Evolutionary conservation across 177 flowering plant species (phyloP), one percentile per base, ranked within the genome.

Genomic region (Vitis hybrid): DNA sequence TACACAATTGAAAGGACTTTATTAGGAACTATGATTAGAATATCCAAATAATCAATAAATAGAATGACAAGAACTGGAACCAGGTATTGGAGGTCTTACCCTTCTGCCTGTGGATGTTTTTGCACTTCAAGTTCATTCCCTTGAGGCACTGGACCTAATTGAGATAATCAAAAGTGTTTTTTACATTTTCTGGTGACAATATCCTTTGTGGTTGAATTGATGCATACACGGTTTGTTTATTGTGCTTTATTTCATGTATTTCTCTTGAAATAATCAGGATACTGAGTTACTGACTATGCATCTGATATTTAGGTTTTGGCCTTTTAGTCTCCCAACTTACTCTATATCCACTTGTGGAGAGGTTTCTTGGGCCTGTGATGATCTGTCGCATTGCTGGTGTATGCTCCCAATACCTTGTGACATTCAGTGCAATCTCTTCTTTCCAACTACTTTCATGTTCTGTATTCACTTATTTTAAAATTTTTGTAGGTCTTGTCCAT

Each of bases 281-380:
- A 3, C 3, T 16, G 53, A 6, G 7, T 49, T n/a, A 15, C 66
- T n/a, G 20, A 45, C 18, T 15, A 7, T 12, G 45, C 48, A 63
- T 45, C 12, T 63, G 0, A 10, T 11, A 39, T 55, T 52, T 10
- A 75, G 79, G 79, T 19, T 20, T 72, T 45, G 70, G 79, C 34
- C 68, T 76, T 31, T 34, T 76, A 12, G 52, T 76, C 18, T 72
- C 68, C 50, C 73, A 72, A 65, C 61, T 72, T 52, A 50, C 65
- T 16, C 48, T 72, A 14, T 76, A 76, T 57, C 67, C 79, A 31
- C 22, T 15, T 11, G 62, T 61, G n/a, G 79, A 72, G 67, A 76
- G 49, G 49, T 45, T 53, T 13, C 8, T 72, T 45, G 79, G 79
- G 49, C 62, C 79, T 14, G 20, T 68, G 15, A 72, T 45, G 69